These are phyloP conservation scores for Elsinoe batatas DNA, from an alignment of 2,329 filamentous ascomycete genomes.

Conservation along the genomic window DNA sequence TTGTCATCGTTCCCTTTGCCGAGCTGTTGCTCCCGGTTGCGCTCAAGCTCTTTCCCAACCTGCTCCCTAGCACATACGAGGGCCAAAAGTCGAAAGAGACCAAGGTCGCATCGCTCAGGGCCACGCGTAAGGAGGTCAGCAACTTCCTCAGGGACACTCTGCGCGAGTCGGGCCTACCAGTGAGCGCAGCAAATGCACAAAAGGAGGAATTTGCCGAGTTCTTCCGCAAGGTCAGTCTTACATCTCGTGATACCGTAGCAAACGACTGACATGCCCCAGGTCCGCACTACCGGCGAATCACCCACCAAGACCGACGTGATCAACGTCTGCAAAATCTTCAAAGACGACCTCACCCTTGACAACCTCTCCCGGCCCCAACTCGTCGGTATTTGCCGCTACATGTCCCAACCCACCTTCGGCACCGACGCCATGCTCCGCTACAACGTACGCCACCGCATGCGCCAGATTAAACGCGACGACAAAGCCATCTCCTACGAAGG, in stretches of 20 bases:
- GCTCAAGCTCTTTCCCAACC: slow-evolving; percentile 89
- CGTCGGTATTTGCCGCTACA: slow-evolving; percentile 95
- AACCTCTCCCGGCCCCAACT: slow-evolving; percentile 92
- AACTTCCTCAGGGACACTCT: slow-evolving; percentile 79
- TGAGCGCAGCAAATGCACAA: slow-evolving; percentile 69
- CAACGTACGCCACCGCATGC: slow-evolving; percentile 93
- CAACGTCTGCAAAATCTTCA: slow-evolving; percentile 98
- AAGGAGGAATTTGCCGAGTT: slow-evolving; percentile 92
- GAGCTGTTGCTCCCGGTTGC: slow-evolving; percentile 87
- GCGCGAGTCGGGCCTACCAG: slow-evolving; percentile 82
- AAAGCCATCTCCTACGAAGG: slow-evolving; percentile 89
- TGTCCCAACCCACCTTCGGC: slow-evolving; percentile 94
- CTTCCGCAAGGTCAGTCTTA: slow-evolving; percentile 69
- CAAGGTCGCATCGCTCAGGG: slow-evolving; percentile 71
- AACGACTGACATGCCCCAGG: slow-evolving; percentile 22
- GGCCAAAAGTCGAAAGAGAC: slow-evolving; percentile 80
- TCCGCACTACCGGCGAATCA: slow-evolving; percentile 73
- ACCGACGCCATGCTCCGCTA: slow-evolving; percentile 98
- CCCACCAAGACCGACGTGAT: slow-evolving; percentile 87
- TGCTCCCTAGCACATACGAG: slow-evolving; percentile 95
- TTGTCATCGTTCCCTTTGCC: slow-evolving; percentile 92
- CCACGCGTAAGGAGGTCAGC: slow-evolving; percentile 88
- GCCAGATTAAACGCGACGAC: slow-evolving; percentile 98
- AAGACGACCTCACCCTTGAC: slow-evolving; percentile 92
- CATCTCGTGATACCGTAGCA: neutral